Base-by-base conservation (phyloP, 208 protist genomes). In the Wallacemonas sp. region DNA sequence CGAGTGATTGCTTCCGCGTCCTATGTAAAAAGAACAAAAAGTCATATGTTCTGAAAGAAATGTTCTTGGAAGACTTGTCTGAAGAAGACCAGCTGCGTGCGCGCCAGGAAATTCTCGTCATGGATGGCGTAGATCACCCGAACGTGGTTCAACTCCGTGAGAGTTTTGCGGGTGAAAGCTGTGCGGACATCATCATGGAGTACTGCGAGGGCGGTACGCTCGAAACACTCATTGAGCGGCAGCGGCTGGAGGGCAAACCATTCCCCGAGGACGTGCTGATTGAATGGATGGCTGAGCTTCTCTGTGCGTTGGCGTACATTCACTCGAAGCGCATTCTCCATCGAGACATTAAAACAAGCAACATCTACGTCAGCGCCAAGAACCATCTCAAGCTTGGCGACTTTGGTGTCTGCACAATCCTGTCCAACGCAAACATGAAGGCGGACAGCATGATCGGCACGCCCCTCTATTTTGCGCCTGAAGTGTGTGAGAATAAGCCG, bases 351-450 rank as follows among this genome's bases (percentile, higher is more conserved):
- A 98, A 98, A 62, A 91, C 89, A 34, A 85, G 86, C 56, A 98
- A 98, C 70, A 97, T 98, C 44, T 95, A 97, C 51, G 68, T 97
- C 15, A 96, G 88, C 2, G 77, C 78, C 27, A 89, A 92, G 66
- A 93, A 96, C 66, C 90, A 97, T 53, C 72, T 97, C 17, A 97
- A 97, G 67, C 72, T 98, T 2, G 93, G 89, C 46, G 92, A 97
- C 68, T 96, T 97, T 75, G 92, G 90, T 38, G 92, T 95, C 15
- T 95, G 84, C 65, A 91, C 80, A 1, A 73, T 91, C 21, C 70
- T 95, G 19, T 78, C 75, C 38, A 88, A 88, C 55, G 59, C 86
- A 12, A 74, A 81, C 34, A 75, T 80, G 24, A 80, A 76, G 44
- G 88, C 80, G 14, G 64, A 83, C 42, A 95, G 86, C 63, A 87